Evolutionary conservation across 1,284 basidiomycete species (phyloP), one percentile per base, ranked within the genome.

Genomic region (Cryptococcus jaspeensis): DNA sequence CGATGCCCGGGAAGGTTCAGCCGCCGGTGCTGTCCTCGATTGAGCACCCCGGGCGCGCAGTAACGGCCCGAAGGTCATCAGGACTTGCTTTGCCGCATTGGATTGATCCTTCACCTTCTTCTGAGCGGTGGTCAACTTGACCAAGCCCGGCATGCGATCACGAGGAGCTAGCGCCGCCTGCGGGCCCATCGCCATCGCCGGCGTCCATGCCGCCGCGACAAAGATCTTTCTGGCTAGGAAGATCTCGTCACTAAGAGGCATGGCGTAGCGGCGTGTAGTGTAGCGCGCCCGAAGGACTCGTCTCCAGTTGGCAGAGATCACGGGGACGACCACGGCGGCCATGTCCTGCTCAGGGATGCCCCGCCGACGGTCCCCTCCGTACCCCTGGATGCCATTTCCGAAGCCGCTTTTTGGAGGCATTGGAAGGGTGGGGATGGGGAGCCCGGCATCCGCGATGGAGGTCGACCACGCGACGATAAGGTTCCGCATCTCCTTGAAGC

Each of bases 301-400:
- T 12, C 49, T 51, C 72, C 72, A 74, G 39, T 69, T 43, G 3
- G 46, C 38, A 1, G 65, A 61, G 1, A 74, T 55, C 11, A 63
- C 43, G 0, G 62, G 60, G 3, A 59, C 66, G 3, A 60, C 60
- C 1, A 61, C 58, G 5, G 56, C 59, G 1, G 63, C 62, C 55
- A 72, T 67, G 16, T 60, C 61, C 11, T 18, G 32, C 20, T 66
- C 62, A 1, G 72, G 72, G 5, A 74, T 63, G 1, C 58, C 38
- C 36, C 70, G 61, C 11, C 69, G 59, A n/a, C 48, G 44, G 44
- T 71, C 69, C 15, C 61, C 57, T 12, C 55, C 59, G 52, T 56
- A 62, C 12, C 59, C 61, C 0, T 15, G 16, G 7, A 64, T 20
- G 1, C 69, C 70, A 38, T 67, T 55, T 20, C 72, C 72, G 4